Evolutionary conservation across 2,329 filamentous ascomycete species (phyloP), one percentile per base, ranked within the genome.

Genomic region (Fusarium sp.): DNA sequence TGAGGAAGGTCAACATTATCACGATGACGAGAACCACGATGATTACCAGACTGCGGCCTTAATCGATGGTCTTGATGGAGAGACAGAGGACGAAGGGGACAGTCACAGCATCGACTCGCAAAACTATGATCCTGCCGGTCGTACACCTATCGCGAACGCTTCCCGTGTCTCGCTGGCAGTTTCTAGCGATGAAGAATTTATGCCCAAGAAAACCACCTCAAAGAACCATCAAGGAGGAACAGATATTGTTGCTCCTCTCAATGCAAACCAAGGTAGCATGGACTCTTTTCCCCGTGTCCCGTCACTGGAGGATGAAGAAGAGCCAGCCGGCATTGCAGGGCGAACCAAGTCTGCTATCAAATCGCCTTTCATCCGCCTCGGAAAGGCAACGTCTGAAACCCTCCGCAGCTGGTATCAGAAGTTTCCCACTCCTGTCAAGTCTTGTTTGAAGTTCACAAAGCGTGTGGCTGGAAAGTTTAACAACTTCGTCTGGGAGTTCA

Each of bases 401-500:
- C 31, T 79, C 23, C 38, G 58, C 11, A 75, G 75, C 39, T 66
- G 74, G 8, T 83, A 79, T 57, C 69, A 76, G 39, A 59, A 75
- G n/a, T 77, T 86, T 20, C 85, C 86, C 2, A 49, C 39, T 4
- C 80, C 84, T 7, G 28, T 84, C 33, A 85, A 84, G 70, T 63
- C 69, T 8, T 44, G 66, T 0, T 68, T 84, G 16, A 62, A 72
- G 4, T 74, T 73, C 41, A 16, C 80, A 10, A 74, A 77, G 48
- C 69, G 60, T 13, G 71, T 82, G 20, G 81, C 78, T 43, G 78
- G 73, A 72, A 79, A 86, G 78, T 66, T 93, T 72, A 80, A 88
- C 71, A 81, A 81, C 48, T 94, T 94, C 53, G 78, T 94, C 15
- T 96, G 92, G 92, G 92, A 92, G 47, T 97, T 98, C 79, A 98